Percentiles rank a stretch among this genome's conserved stretches.
phyloP scores from a whole-genome alignment of 2,329 filamentous ascomycete species.

The Microdochium bolleyi region DNA sequence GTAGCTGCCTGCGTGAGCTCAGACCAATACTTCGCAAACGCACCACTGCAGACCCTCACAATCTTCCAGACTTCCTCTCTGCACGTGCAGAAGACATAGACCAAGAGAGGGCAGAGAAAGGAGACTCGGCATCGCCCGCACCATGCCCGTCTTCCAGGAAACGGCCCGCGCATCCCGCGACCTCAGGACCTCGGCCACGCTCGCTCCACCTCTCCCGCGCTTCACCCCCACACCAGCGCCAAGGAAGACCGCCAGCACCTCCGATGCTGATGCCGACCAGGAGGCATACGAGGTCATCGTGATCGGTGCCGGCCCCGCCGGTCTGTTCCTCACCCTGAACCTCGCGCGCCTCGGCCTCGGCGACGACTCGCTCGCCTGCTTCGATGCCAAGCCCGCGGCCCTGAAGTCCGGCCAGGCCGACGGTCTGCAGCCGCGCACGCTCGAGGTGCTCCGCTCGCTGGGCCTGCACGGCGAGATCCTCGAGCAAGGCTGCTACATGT shows the following conservation, averaged over 20 bases:
- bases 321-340: conserved; percentile 29
- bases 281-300: conserved; percentile 34
- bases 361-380: conserved; percentile 28
- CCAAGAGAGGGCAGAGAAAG: too few species aligned
- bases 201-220: conserved; percentile 26
- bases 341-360: conserved; percentile 32
- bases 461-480: conserved; percentile 29
- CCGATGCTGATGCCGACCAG: conserved; percentile 19
- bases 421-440: conserved; percentile 30
- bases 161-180: conserved; percentile 23
- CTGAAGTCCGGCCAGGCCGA: conserved; percentile 32
- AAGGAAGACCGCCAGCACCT: conserved; percentile 4
- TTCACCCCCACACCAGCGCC: conserved; percentile 11
- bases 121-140: not conserved
- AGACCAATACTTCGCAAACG: too few species aligned
- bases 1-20: too few species aligned
- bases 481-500: conserved; percentile 27
- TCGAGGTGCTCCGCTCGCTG: conserved; percentile 31
- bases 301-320: conserved; percentile 31
- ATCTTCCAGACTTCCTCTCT: too few species aligned
- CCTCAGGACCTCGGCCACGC: conserved; percentile 27
- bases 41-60: too few species aligned
- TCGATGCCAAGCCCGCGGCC: conserved; percentile 28
- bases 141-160: conserved; percentile 30
- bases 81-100: too few species aligned